A percentile compares a stretch with the other conserved stretches of the same genome.
phyloP scores from a whole-genome alignment of 768 basidiomycete genomes.

The Podaxis carcinomalis region DNA sequence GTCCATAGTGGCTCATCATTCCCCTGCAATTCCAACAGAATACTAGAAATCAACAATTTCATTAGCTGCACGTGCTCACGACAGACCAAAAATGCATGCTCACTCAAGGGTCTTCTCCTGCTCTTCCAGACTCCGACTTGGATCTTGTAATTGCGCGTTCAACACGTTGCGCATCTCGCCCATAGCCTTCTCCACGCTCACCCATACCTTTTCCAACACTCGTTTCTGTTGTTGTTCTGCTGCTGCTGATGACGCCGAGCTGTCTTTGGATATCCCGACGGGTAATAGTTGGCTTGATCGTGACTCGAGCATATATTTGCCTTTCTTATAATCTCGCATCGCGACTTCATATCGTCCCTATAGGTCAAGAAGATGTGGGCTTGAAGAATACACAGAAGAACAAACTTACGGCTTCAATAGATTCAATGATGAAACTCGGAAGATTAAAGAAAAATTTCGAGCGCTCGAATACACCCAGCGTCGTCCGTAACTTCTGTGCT shows the following conservation, averaged over 20 bases:
- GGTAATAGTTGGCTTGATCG: conserved; percentile 85
- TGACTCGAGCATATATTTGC: conserved; percentile 84
- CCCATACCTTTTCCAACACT: conserved; percentile 95
- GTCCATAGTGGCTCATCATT: conserved; percentile 93
- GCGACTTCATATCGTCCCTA: conserved; percentile 94
- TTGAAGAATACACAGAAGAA: neutral
- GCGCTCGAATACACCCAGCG: conserved; percentile 91
- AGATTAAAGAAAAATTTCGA: conserved; percentile 99
- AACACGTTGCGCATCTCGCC: conserved; percentile 81
- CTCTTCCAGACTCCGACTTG: conserved; percentile 78
- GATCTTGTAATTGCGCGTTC: conserved; percentile 75
- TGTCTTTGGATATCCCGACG: conserved; percentile 57
- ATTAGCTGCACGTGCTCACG: neutral
- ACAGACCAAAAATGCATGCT: conserved; percentile 20
- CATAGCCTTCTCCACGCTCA: conserved; percentile 92
- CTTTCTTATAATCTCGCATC: conserved; percentile 95
- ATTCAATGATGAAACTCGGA: conserved; percentile 86
- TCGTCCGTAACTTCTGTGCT: conserved; percentile 87
- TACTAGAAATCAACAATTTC: conserved; percentile 39
- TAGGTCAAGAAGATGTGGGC: neutral
- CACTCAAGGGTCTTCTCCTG: conserved; percentile 97
- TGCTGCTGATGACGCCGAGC: conserved; percentile 38
- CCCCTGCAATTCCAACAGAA: conserved; percentile 81
- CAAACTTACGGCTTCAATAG: conserved; percentile 76
- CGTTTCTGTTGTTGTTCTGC: conserved; percentile 82